A percentile compares a stretch with the other conserved stretches of the same genome.
Conservation (phyloP, 2,329 filamentous ascomycete genomes). For the Microdochium bolleyi region DNA sequence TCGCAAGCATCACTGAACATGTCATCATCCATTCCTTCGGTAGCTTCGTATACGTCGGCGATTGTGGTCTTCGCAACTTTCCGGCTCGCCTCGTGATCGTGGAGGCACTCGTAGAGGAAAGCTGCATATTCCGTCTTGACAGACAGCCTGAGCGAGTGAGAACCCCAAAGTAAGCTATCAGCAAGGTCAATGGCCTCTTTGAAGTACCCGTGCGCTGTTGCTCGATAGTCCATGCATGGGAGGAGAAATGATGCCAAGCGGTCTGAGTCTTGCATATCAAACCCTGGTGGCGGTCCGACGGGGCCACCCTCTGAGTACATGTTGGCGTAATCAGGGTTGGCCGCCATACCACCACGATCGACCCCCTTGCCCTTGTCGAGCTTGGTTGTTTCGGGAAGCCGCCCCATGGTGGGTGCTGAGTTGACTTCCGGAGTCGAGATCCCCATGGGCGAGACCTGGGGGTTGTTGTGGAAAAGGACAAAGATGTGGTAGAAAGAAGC, state of each 20-base stretch:
- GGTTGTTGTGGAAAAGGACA: constrained; percentile 90
- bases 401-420: constrained; percentile 1
- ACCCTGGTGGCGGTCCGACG: constrained; percentile 48
- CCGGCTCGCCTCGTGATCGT: constrained; percentile 70
- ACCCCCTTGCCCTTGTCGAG: constrained; percentile 41
- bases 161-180: constrained; percentile 71
- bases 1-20: constrained; percentile 91
- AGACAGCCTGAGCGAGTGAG: constrained; percentile 80
- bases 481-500: constrained; percentile 97
- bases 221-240: constrained; percentile 72
- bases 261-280: constrained; percentile 28
- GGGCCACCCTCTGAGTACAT: constrained; percentile 41
- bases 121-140: constrained; percentile 89
- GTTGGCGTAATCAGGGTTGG: not conserved
- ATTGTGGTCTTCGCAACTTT: constrained; percentile 76
- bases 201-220: constrained; percentile 75
- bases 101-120: constrained; percentile 87
- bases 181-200: constrained; percentile 67
- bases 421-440: constrained; percentile 39
- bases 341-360: constrained; percentile 30
- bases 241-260: constrained; percentile 67
- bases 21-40: constrained; percentile 89
- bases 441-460: constrained; percentile 59
- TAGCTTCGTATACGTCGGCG: constrained; percentile 81
- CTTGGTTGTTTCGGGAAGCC: constrained; percentile 14